These are phyloP conservation scores for Hanseniaspora guilliermondii DNA, from an alignment of 805 yeast genomes.

Conservation along the genomic window DNA sequence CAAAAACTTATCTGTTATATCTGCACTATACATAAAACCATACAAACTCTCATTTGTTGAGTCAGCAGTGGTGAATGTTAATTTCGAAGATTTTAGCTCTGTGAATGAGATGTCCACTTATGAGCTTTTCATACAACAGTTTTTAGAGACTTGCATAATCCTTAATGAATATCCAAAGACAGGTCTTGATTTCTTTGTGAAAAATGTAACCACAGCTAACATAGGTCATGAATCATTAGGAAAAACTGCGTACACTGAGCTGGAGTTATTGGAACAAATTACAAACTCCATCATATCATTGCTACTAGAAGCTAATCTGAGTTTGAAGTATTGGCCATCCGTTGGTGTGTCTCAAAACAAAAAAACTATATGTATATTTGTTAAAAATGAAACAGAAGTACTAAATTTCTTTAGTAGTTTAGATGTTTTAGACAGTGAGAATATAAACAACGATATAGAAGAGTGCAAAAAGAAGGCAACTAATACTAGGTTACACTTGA, in stretches of 20 bases:
- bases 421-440: conserved; percentile 20
- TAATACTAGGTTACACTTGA: conserved; percentile 19
- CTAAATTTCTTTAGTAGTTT: conserved; percentile 41
- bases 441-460: conserved; percentile 27
- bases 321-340: conserved; percentile 65
- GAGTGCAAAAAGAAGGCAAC: conserved; percentile 31
- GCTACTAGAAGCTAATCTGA: conserved; percentile 73
- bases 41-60: conserved; percentile 59
- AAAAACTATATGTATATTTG: conserved; percentile 38
- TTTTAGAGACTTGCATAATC: conserved; percentile 30
- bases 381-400: conserved; percentile 45
- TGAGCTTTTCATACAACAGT: conserved; percentile 29
- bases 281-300: conserved; percentile 47
- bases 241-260: conserved; percentile 23
- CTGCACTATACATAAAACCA: conserved; percentile 76
- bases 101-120: conserved; percentile 24
- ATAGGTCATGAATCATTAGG: conserved; percentile 29
- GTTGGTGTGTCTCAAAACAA: conserved; percentile 37
- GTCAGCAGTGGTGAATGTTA: conserved; percentile 51
- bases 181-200: conserved; percentile 64
- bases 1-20: conserved; percentile 75
- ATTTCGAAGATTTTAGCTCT: conserved; percentile 27
- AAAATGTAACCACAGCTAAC: conserved; percentile 33
- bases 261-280: conserved; percentile 31
- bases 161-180: conserved; percentile 79